Evolutionary conservation across 169 alveolate species (phyloP), one percentile per base, ranked within the genome.

Genomic region (Plasmodium coatneyi): DNA sequence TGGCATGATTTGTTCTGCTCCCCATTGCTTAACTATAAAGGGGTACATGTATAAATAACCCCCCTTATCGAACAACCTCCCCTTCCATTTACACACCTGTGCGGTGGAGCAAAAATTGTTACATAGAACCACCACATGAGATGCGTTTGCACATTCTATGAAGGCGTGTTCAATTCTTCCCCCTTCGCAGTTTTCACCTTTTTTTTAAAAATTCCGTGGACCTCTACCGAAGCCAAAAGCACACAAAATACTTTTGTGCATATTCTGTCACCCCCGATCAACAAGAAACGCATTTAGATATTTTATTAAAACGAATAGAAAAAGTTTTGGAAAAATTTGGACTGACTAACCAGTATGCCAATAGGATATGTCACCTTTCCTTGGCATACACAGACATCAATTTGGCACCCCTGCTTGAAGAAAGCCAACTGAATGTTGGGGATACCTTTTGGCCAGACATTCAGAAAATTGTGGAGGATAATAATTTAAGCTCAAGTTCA

Each of bases 281-380:
- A 28, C 87, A 87, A 78, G 72, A 87, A 56, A 12, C 71, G 0
- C 82, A 87, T n/a, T 78, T 87, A 79, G 71, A 87, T 36, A 14
- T 79, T 36, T 39, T 87, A 79, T 78, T 56, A 80, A 49, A 79
- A n/a, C 79, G 78, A 87, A 87, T 87, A 78, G 80, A 87, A 36
- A 36, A 66, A 7, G 49, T 87, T 54, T 66, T 87, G 71, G 34
- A 9, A 0, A 5, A 76, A 14, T 87, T 87, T 79, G 93, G 82
- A 25, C 49, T 87, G 22, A 78, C 41, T 16, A 80, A 87, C 72
- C 54, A 71, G 34, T 74, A 72, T 72, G 74, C 34, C 25, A 72
- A 84, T 46, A 66, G 93, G 30, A 79, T 41, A 36, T 87, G 87
- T 78, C 93, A 87, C 82, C 19, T 87, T 30, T 87, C 93, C n/a